These are phyloP conservation scores for Zygosaccharomyces sapae DNA, from an alignment of 1,139 yeast species.

Conservation along the genomic window DNA sequence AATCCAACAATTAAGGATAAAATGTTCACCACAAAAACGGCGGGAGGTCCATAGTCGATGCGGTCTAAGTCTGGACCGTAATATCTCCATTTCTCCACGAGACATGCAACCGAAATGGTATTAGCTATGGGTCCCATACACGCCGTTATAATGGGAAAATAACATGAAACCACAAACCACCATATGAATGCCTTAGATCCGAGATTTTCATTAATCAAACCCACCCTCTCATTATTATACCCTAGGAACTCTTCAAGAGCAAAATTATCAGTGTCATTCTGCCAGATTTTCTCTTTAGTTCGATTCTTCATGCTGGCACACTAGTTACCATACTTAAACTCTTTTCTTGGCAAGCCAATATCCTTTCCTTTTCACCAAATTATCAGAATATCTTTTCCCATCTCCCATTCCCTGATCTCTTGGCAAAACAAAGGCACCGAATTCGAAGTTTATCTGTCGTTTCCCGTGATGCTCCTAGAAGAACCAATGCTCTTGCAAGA, in stretches of 20 bases:
- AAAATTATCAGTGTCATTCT: background rate
- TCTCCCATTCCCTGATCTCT: background rate
- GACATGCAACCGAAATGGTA: slow-evolving; percentile 63
- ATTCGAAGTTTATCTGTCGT: background rate
- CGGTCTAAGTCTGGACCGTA: background rate
- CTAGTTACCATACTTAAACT: background rate
- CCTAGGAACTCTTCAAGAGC: slow-evolving; percentile 23
- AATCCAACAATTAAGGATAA: slow-evolving; percentile 61
- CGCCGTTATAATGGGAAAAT: slow-evolving; percentile 69
- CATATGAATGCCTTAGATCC: slow-evolving; percentile 38
- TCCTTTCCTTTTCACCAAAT: background rate
- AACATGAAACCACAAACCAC: slow-evolving; percentile 62
- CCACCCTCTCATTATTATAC: slow-evolving; percentile 28
- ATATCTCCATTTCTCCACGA: slow-evolving; percentile 66
- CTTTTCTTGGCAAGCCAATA: background rate
- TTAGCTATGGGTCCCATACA: slow-evolving; percentile 76
- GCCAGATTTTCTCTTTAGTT: background rate
- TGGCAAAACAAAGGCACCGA: background rate
- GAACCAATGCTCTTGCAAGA: no score
- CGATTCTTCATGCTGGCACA: background rate
- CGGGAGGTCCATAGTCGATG: slow-evolving; percentile 38
- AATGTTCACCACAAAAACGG: slow-evolving; percentile 54
- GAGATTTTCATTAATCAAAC: slow-evolving; percentile 30
- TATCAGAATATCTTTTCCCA: background rate
- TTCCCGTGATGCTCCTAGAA: background rate